phyloP scores from a whole-genome alignment of 83 land plant species.

The Isoetes engelmannii region DNA sequence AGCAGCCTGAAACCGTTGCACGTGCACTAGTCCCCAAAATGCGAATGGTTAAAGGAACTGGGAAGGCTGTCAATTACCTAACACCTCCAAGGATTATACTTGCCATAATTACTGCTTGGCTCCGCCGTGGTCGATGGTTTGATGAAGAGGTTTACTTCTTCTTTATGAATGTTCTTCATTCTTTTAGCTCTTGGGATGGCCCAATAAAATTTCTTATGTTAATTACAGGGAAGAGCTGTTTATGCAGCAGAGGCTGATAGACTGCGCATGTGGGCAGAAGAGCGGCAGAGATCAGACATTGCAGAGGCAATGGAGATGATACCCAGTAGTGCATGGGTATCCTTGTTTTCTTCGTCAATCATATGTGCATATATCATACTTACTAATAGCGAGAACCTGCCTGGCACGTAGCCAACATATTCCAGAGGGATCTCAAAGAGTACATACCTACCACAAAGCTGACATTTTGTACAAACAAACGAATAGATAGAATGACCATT shows the following conservation, averaged over 20 bases:
- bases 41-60: conserved; percentile 85
- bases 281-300: conserved; percentile 67
- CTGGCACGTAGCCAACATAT: conserved; percentile 25
- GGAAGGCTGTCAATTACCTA: conserved; percentile 81
- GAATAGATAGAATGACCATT: too few species aligned
- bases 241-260: conserved; percentile 97
- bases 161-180: not conserved
- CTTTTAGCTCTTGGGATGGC: not conserved
- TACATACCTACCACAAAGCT: too few species aligned
- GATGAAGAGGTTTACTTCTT: conserved; percentile 72
- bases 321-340: conserved; percentile 81
- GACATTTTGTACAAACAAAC: too few species aligned
- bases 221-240: conserved; percentile 75
- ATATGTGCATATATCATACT: conserved; percentile 91
- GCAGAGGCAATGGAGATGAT: conserved; percentile 94
- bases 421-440: too few species aligned
- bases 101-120: conserved; percentile 89
- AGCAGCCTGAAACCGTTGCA: conserved; percentile 99
- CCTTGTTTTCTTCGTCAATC: conserved; percentile 89
- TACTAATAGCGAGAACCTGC: conserved; percentile 34
- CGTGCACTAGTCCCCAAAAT: conserved; percentile 83
- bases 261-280: conserved; percentile 88
- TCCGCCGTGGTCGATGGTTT: conserved; percentile 95
- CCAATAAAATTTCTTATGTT: not conserved
- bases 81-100: conserved; percentile 92